Evolutionary conservation across 805 yeast genomes (phyloP), one percentile per base, ranked within the genome.

Genomic region (Grigorovia yakushimaensis): DNA sequence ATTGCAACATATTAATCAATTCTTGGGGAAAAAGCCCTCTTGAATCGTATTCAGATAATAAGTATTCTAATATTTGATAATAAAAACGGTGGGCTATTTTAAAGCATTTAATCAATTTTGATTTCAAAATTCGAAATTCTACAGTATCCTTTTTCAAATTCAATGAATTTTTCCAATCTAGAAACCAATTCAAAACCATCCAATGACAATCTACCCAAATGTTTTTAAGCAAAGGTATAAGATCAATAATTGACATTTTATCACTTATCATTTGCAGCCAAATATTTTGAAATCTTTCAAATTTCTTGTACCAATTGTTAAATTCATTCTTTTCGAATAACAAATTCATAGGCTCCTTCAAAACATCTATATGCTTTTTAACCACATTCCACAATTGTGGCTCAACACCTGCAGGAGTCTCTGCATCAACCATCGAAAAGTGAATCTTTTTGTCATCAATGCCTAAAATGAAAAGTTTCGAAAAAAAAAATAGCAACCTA

Each of bases 61-160:
- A 19, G 2, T 40, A 41, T 43, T 55, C 58, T 41, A 79, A 54
- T n/a, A 80, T 47, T 7, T 54, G 64, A 24, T 56, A 58, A 57
- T 79, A 82, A 55, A 79, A 80, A n/a, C 66, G 69, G 45, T 66
- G 66, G 2, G 74, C 70, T 36, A 71, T 68, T 48, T 74, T 73
- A 42, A 72, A 64, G 45, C 73, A 72, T 55, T 78, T 81, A n/a
- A 67, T 64, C 54, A 76, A 75, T 45, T 64, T 68, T 19, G 73
- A 78, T 54, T 77, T 73, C 37, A 79, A 52, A 51, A 78, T 81
- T 49, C 84, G 62, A 47, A 76, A 60, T 54, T 81, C 86, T 2
- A 82, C 82, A 1, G 17, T 33, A 17, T 18, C 19, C n/a, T 43
- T 33, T 17, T 19, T 37, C 8, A 19, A 21, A 9, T 19, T 21